Evolutionary conservation across 1,284 basidiomycete genomes (phyloP).

Genomic region (Pterulicium gracile): DNA sequence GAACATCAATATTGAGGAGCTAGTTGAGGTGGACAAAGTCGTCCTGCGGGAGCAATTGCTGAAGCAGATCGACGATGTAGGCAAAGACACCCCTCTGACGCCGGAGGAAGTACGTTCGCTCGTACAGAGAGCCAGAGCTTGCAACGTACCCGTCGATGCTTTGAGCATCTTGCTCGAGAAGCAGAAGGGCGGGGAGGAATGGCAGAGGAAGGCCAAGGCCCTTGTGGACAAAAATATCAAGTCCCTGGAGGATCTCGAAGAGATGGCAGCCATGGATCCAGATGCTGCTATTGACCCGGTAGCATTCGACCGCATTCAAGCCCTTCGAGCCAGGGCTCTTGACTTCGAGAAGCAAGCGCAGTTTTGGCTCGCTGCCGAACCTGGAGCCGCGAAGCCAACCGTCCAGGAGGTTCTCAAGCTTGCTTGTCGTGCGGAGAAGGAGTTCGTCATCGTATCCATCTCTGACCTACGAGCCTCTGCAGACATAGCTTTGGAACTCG

Average conservation of each 20-base stretch:
- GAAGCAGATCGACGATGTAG: slow-evolving; percentile 57
- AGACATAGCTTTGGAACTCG: slow-evolving; percentile 62
- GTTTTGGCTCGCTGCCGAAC: slow-evolving; percentile 50
- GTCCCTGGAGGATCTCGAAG: slow-evolving; percentile 58
- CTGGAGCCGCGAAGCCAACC: slow-evolving; percentile 41
- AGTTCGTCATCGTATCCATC: slow-evolving; percentile 57
- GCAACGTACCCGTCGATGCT: slow-evolving; percentile 53
- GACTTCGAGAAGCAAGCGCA: slow-evolving; percentile 71
- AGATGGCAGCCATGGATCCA: slow-evolving; percentile 52
- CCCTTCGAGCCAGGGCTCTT: slow-evolving; percentile 51
- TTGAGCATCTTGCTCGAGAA: slow-evolving; percentile 47
- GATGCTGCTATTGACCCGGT: slow-evolving; percentile 47
- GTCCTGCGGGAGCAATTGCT: slow-evolving; percentile 63
- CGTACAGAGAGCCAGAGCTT: slow-evolving; percentile 54
- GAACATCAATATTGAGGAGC: slow-evolving; percentile 70
- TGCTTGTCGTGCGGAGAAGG: slow-evolving; percentile 59
- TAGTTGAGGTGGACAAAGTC: slow-evolving; percentile 66
- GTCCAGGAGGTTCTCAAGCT: slow-evolving; percentile 57
- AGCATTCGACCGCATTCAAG: slow-evolving; percentile 47
- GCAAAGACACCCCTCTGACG: slow-evolving; percentile 40
- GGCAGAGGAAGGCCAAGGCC: slow-evolving; percentile 57
- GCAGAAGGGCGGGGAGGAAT: slow-evolving; percentile 51
- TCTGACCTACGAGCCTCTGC: slow-evolving; percentile 56
- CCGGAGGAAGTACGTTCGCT: slow-evolving; percentile 63
- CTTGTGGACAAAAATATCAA: slow-evolving; percentile 37